Evolutionary conservation across 306 rosid species (phyloP), one percentile per base, ranked within the genome.

Genomic region (Lathyrus tuberosus): DNA sequence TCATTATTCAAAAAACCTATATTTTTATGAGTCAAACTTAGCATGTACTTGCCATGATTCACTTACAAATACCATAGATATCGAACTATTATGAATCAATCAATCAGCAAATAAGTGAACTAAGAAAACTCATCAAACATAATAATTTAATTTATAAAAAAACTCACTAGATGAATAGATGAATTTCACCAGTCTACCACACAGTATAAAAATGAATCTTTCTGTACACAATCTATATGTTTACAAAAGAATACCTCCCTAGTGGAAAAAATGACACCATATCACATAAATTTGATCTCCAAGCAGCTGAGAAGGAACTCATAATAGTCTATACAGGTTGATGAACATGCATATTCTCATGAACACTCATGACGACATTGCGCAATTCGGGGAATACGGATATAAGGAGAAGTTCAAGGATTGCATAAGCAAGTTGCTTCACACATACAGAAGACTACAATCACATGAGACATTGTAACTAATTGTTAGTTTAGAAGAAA

Each of bases 301-400:
- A 53, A 53, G 30, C 26, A 44, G 69, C 11, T 31, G 71, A 70
- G 11, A 52, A 22, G 61, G 47, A 67, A 40, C 69, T 13, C 52
- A 6, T 38, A 10, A 5, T 52, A 62, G 37, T 63, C 88, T 87
- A 82, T 62, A 86, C 86, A 68, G 92, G 87, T 74, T 82, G 85
- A 69, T 87, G 78, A 72, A 75, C 73, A 41, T 16, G 78, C 74
- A 63, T 79, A 68, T 83, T 84, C 79, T 77, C 89, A 6, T 94
- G 97, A 76, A 89, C 76, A 73, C 87, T 93, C 57, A 79, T 40
- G 49, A 91, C 67, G 15, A 95, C 84, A 76, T 78, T 88, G 57
- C 69, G 85, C 67, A 95, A 76, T 85, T 95, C 99, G 0, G 99
- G 99, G 81, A 95, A 95, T 71, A 89, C 17, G 2, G 99, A 89